Percentiles rank a stretch among this genome's conserved stretches.
Evolutionary conservation across 176 grass and related monocot genomes (phyloP).

Genomic region (bread wheat (Triticum aestivum)): DNA sequence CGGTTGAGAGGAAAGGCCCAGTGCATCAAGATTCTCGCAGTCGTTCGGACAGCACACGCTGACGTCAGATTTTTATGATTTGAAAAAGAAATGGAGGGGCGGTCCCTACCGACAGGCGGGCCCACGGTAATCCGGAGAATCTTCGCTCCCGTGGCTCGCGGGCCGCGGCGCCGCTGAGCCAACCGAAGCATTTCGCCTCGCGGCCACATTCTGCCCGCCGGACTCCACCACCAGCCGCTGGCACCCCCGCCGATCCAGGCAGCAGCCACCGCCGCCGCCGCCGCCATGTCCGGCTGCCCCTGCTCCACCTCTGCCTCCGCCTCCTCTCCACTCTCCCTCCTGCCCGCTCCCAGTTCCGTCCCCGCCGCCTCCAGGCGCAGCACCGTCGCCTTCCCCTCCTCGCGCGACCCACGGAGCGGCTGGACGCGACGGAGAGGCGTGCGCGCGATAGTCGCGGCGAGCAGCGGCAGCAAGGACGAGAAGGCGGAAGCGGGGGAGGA

Average conservation of each 20-base stretch:
- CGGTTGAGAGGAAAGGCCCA: no score
- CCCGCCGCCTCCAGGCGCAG: background rate
- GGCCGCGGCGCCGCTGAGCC: constrained; percentile 30
- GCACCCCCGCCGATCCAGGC: background rate
- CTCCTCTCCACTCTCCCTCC: constrained; percentile 4
- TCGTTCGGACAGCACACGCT: no score
- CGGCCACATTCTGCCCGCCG: constrained; percentile 10
- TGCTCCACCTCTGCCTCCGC: background rate
- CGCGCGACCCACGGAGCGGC: background rate
- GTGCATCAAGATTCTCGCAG: no score
- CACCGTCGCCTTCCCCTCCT: background rate
- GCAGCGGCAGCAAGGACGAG: background rate
- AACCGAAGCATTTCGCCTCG: constrained; percentile 4
- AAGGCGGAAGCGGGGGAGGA: background rate
- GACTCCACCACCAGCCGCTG: background rate
- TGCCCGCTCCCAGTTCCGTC: background rate
- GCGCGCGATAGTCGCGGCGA: background rate
- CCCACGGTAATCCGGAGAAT: constrained; percentile 34
- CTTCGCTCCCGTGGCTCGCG: constrained; percentile 1
- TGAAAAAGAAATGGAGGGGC: no score
- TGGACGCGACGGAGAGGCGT: background rate
- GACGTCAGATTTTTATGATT: no score
- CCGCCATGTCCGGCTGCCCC: constrained; percentile 41
- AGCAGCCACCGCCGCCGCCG: background rate
- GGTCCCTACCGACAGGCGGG: background rate